Base-by-base conservation (phyloP, 108 stramenopile genomes). In the Parietichytrium sp. region DNA sequence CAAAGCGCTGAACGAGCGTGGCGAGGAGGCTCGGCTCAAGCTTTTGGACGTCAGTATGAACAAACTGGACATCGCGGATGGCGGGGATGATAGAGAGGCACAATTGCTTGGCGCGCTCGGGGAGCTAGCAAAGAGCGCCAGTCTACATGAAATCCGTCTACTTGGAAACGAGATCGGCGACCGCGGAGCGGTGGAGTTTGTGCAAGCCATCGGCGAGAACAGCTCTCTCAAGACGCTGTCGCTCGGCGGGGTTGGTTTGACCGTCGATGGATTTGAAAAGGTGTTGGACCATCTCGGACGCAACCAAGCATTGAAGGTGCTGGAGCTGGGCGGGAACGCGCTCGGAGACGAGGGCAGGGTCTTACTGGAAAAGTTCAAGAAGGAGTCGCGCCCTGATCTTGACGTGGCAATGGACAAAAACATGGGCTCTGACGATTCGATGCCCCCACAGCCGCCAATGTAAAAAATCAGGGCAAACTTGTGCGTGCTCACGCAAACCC, bases 241-340 rank as follows among this genome's bases (percentile, higher is more conserved):
- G 31, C 79, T 83, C 36, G 84, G 83, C 38, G 78, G n/a, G 10
- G 83, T 83, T 42, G 15, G 26, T 10, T 36, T 84, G n/a, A 79
- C 81, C 26, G 82, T 81, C 15, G 82, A 52, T 26, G 84, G 84
- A 1, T 81, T 81, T 33, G 83, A 84, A 79, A 83, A 82, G n/a
- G 26, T 84, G 26, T 26, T 51, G 45, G 83, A 51, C 29, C 80
- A 79, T 48, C 52, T 84, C 38, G 52, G 83, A 52, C 82, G 81
- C 1, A 84, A 84, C 31, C 55, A 80, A 29, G 79, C 38, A 13
- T 79, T 84, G 13, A 33, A 42, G 6, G 45, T 42, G 10, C 61
- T 72, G 23, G 61, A 72, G 42, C 61, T 72, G 38, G 61, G 61
- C 42, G 61, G 61, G 0, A 72, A 72, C 25, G 61, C 36, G 13